phyloP scores from a whole-genome alignment of 2,329 filamentous ascomycete species.

The Penicillium sp. region DNA sequence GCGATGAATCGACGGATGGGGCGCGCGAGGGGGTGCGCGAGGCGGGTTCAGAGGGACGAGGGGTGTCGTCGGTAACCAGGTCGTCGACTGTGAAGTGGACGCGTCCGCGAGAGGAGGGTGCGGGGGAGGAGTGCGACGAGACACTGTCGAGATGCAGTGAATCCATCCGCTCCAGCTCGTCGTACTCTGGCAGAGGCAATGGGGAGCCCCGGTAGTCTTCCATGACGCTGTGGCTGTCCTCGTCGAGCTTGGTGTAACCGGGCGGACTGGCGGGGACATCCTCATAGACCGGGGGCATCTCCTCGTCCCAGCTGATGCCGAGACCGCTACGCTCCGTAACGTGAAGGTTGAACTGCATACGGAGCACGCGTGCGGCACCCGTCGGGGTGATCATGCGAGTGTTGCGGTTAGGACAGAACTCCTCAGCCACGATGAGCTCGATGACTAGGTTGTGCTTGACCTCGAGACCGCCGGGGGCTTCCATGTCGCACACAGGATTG shows the following conservation, averaged over 20 bases:
- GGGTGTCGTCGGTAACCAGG: conserved; percentile 21
- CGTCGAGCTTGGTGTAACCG: conserved; percentile 51
- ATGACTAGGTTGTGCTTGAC: conserved; percentile 82
- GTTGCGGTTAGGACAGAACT: conserved; percentile 68
- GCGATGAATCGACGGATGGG: conserved; percentile 16
- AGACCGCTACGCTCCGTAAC: conserved; percentile 80
- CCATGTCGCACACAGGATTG: conserved; percentile 72
- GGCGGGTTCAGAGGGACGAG: conserved; percentile 15
- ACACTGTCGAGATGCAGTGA: conserved; percentile 32
- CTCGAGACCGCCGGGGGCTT: conserved; percentile 67
- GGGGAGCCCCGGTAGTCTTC: conserved; percentile 46
- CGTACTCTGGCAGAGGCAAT: conserved; percentile 40
- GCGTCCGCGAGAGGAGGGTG: conserved; percentile 23
- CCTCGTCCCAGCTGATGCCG: conserved; percentile 95
- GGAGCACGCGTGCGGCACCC: conserved; percentile 80
- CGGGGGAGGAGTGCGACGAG: conserved; percentile 29
- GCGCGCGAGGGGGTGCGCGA: conserved; percentile 19
- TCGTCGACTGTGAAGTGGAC: conserved; percentile 34
- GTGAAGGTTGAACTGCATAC: conserved; percentile 82
- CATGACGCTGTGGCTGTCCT: conserved; percentile 39
- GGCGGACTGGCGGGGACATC: conserved; percentile 87
- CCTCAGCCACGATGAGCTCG: conserved; percentile 90
- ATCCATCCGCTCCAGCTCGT: conserved; percentile 46
- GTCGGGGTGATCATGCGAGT: conserved; percentile 76
- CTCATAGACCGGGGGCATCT: conserved; percentile 88